These are phyloP conservation scores for Agaricales sp. DNA, from an alignment of 1,284 basidiomycete species.

Conservation along the genomic window DNA sequence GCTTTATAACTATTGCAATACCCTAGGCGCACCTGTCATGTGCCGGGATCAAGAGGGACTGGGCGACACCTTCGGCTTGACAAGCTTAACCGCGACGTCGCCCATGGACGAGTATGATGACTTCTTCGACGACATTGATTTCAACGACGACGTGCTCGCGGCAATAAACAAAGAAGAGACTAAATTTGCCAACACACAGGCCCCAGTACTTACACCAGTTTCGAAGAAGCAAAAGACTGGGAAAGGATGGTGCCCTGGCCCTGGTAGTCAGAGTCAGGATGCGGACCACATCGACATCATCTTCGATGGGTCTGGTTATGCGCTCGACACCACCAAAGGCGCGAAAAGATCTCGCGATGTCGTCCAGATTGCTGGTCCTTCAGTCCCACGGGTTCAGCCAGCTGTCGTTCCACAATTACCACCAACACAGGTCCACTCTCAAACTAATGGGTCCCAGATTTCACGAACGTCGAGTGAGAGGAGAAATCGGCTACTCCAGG, in stretches of 20 bases:
- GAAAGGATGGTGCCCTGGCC: neutral
- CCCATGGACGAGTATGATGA: neutral
- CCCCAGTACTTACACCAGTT: neutral
- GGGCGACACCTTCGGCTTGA: too few relatives aligned
- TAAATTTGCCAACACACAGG: neutral
- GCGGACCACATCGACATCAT: too few relatives aligned
- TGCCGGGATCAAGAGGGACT: too few relatives aligned
- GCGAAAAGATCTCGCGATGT: neutral
- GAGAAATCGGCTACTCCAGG: neutral
- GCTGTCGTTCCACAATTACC: too few relatives aligned
- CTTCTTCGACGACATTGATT: neutral
- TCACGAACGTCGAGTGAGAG: neutral
- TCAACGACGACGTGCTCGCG: neutral
- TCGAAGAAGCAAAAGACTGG: neutral
- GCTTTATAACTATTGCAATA: too few relatives aligned
- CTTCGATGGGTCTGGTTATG: neutral
- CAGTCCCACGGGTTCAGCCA: too few relatives aligned
- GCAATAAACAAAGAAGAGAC: neutral
- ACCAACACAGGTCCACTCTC: too few relatives aligned
- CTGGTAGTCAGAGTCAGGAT: neutral
- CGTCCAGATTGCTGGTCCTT: neutral
- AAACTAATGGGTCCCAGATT: too few relatives aligned
- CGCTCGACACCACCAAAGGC: neutral
- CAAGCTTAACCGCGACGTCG: neutral
- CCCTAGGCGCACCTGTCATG: too few relatives aligned